These are phyloP conservation scores for Russula foetens DNA, from an alignment of 768 basidiomycete species.

Conservation along the genomic window DNA sequence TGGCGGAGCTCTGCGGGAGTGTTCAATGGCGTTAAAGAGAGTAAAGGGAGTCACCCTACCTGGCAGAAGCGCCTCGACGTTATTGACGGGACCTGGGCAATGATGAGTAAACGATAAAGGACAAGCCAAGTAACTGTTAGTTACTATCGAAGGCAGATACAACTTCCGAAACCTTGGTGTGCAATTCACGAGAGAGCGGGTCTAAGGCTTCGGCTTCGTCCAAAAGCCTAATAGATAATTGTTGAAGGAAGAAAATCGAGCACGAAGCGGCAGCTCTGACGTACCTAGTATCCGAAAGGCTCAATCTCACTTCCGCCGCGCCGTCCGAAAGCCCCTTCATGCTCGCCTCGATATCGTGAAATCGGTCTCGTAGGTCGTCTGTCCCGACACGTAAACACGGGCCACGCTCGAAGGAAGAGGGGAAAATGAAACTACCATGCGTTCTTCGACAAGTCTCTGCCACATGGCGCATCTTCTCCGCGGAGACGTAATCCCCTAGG, in stretches of 20 bases:
- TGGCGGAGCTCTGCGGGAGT: slow-evolving; percentile 16
- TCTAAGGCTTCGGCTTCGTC: slow-evolving; percentile 15
- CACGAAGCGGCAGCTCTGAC: not conserved
- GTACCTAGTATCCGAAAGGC: slow-evolving; percentile 14
- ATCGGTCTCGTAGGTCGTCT: slow-evolving; percentile 45
- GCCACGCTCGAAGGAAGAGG: not conserved
- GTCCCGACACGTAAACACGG: not conserved
- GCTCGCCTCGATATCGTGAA: slow-evolving; percentile 30
- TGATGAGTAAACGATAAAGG: not conserved
- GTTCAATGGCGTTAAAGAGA: not conserved
- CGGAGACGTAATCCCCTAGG: slow-evolving; percentile 74
- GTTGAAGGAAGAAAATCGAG: not conserved
- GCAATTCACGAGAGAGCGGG: slow-evolving; percentile 9
- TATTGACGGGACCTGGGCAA: slow-evolving; percentile 35
- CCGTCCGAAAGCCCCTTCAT: slow-evolving; percentile 20
- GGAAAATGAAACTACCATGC: slow-evolving; percentile 43
- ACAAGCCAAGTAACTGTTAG: not conserved
- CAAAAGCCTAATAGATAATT: slow-evolving; percentile 5
- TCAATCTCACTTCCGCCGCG: slow-evolving; percentile 13
- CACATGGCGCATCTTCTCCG: slow-evolving; percentile 72
- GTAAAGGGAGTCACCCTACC: slow-evolving; percentile 29
- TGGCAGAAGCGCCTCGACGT: slow-evolving; percentile 44
- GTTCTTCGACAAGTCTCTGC: slow-evolving; percentile 60
- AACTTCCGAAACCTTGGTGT: slow-evolving; percentile 9
- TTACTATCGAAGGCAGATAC: slow-evolving; percentile 12